phyloP scores from a whole-genome alignment of 2,329 filamentous ascomycete species.

The Beauveria sp. region DNA sequence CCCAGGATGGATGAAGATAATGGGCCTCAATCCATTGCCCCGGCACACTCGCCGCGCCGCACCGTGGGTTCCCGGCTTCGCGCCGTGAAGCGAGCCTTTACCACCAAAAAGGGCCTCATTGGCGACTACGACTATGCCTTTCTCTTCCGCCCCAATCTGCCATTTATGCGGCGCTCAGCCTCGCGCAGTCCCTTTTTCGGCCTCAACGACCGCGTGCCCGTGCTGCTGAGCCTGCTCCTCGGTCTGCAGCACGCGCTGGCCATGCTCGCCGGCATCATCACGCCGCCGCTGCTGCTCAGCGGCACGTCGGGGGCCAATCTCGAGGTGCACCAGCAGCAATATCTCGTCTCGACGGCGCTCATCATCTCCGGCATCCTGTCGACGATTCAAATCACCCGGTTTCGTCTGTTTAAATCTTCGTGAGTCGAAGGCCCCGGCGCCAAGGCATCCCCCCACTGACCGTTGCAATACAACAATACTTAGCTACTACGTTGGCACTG shows the following conservation, averaged over 20 bases:
- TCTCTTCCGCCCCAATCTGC: slow-evolving; percentile 74
- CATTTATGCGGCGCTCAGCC: slow-evolving; percentile 56
- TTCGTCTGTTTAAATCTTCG: slow-evolving; percentile 62
- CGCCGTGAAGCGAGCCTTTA: slow-evolving; percentile 31
- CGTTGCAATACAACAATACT: not conserved
- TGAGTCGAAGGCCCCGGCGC: slow-evolving; percentile 22
- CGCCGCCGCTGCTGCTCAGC: slow-evolving; percentile 67
- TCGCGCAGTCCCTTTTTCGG: slow-evolving; percentile 70
- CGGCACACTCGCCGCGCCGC: slow-evolving; percentile 29
- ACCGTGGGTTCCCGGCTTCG: slow-evolving; percentile 20
- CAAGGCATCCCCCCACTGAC: not conserved
- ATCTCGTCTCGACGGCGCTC: slow-evolving; percentile 69
- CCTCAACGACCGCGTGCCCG: slow-evolving; percentile 61
- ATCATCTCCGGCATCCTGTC: slow-evolving; percentile 74
- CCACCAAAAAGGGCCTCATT: slow-evolving; percentile 63
- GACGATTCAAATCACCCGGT: slow-evolving; percentile 67
- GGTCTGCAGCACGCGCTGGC: slow-evolving; percentile 67
- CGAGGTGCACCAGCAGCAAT: slow-evolving; percentile 53
- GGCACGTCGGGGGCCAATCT: slow-evolving; percentile 57
- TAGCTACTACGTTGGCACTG: slow-evolving; percentile 70
- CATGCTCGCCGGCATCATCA: slow-evolving; percentile 70
- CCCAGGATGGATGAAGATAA: slow-evolving; percentile 48
- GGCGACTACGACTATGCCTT: slow-evolving; percentile 87
- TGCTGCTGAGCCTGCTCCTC: slow-evolving; percentile 57
- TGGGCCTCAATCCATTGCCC: slow-evolving; percentile 41